These are phyloP conservation scores for Hymenoscyphus salicellus DNA, from an alignment of 2,329 filamentous ascomycete genomes.

Conservation along the genomic window DNA sequence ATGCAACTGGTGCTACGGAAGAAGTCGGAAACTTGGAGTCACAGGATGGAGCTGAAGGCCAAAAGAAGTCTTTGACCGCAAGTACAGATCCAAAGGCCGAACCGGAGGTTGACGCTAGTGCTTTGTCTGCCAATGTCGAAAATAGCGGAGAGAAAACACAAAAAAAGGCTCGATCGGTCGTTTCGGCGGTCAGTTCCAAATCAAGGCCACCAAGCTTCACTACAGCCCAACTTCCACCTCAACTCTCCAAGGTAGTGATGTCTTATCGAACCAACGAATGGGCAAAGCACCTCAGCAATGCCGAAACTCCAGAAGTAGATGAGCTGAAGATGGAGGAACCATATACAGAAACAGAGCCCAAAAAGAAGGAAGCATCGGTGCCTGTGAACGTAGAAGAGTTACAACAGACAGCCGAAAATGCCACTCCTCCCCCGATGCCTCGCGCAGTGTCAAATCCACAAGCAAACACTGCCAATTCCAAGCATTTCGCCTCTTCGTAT, in stretches of 20 bases:
- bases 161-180: slow-evolving; percentile 33
- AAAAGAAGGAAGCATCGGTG: slow-evolving; percentile 50
- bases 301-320: slow-evolving; percentile 69
- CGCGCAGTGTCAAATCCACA: background rate
- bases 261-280: slow-evolving; percentile 93
- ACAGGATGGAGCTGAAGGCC: background rate
- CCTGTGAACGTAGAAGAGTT: slow-evolving; percentile 64
- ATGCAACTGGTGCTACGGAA: background rate
- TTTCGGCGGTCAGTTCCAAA: slow-evolving; percentile 39
- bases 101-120: slow-evolving; percentile 4
- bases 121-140: slow-evolving; percentile 5
- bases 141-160: slow-evolving; percentile 21
- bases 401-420: slow-evolving; percentile 54
- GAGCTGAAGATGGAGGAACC: slow-evolving; percentile 51
- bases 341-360: slow-evolving; percentile 35
- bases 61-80: slow-evolving; percentile 19
- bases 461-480: background rate
- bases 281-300: slow-evolving; percentile 81
- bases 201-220: slow-evolving; percentile 51
- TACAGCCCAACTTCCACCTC: slow-evolving; percentile 63
- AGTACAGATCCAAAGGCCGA: slow-evolving; percentile 26
- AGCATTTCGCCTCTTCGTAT: slow-evolving; percentile 1
- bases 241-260: slow-evolving; percentile 71
- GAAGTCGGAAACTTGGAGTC: background rate
- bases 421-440: slow-evolving; percentile 4